These are phyloP conservation scores for Chaetomiaceae sp. DNA, from an alignment of 2,329 filamentous ascomycete genomes.

Conservation along the genomic window DNA sequence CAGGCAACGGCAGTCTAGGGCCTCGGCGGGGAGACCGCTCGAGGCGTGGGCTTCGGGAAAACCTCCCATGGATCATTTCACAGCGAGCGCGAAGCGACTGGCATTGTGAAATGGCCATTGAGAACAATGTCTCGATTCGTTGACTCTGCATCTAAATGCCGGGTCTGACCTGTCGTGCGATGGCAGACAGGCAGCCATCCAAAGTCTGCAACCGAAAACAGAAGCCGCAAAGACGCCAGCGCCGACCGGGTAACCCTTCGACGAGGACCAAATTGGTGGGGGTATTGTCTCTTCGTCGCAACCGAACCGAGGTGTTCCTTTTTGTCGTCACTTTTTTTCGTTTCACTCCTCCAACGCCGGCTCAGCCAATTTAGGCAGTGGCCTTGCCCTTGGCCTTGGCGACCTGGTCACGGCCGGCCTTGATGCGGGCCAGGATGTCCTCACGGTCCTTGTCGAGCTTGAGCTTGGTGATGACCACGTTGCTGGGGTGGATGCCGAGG, in stretches of 20 bases:
- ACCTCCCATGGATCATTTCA: conserved; percentile 75
- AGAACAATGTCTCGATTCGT: conserved; percentile 46
- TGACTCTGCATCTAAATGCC: conserved; percentile 30
- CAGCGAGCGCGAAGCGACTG: conserved; percentile 36
- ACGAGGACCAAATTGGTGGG: conserved; percentile 12
- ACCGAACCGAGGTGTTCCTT: conserved; percentile 16
- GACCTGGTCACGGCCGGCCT: conserved; percentile 70
- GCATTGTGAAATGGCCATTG: conserved; percentile 68
- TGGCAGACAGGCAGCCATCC: conserved; percentile 26
- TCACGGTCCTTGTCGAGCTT: conserved; percentile 97
- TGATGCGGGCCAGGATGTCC: conserved; percentile 80
- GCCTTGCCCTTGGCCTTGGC: conserved; percentile 65
- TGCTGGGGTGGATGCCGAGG: conserved; percentile 90
- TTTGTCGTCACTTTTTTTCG: conserved; percentile 18
- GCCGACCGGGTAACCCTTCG: conserved; percentile 14
- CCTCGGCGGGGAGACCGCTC: conserved; percentile 17
- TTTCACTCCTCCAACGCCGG: conserved; percentile 7
- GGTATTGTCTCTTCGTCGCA: conserved; percentile 17
- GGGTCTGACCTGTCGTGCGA: conserved; percentile 16
- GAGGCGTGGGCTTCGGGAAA: conserved; percentile 56
- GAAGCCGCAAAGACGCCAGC: conserved; percentile 26
- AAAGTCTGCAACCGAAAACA: conserved; percentile 24
- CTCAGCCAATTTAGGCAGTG: conserved; percentile 24
- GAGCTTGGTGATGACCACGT: conserved; percentile 97
- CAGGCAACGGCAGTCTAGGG: conserved; percentile 13